phyloP scores from a whole-genome alignment of 139 green algal genomes.

The Picochlorum sp. region DNA sequence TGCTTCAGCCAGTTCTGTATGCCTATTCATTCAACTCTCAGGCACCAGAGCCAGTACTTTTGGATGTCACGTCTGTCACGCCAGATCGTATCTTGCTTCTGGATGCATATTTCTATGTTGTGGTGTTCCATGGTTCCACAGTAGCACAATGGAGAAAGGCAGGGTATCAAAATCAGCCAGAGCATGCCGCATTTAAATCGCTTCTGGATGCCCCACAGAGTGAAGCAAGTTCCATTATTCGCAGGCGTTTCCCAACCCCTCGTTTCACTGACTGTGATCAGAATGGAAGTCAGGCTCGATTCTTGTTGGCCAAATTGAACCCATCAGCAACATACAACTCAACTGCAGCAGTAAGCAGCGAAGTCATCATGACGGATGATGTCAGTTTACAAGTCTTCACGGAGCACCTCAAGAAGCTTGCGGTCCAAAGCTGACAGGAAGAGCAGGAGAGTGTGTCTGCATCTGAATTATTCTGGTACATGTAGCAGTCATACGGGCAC shows the following conservation, averaged over 20 bases:
- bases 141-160: conserved; percentile 89
- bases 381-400: conserved; percentile 42
- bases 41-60: conserved; percentile 75
- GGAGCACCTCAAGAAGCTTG: conserved; percentile 57
- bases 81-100: conserved; percentile 92
- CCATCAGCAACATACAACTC: conserved; percentile 85
- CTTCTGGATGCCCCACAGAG: conserved; percentile 59
- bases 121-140: conserved; percentile 87
- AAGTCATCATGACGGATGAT: conserved; percentile 98
- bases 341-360: conserved; percentile 32
- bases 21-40: conserved; percentile 69
- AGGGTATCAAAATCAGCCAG: conserved; percentile 74
- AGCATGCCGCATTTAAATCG: conserved; percentile 83
- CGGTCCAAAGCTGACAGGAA: conserved; percentile 65
- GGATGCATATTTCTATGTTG: conserved; percentile 95
- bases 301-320: conserved; percentile 95
- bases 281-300: conserved; percentile 86
- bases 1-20: conserved; percentile 89
- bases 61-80: conserved; percentile 91
- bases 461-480: conserved; percentile 26
- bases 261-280: conserved; percentile 95
- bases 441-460: conserved; percentile 19
- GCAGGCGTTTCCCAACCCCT: conserved; percentile 81
- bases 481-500: conserved; percentile 5
- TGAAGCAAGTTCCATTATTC: conserved; percentile 60